A percentile compares a stretch with the other conserved stretches of the same genome.
phyloP scores from a whole-genome alignment of 306 rosid species.

The Cotoneaster glaucophyllus region DNA sequence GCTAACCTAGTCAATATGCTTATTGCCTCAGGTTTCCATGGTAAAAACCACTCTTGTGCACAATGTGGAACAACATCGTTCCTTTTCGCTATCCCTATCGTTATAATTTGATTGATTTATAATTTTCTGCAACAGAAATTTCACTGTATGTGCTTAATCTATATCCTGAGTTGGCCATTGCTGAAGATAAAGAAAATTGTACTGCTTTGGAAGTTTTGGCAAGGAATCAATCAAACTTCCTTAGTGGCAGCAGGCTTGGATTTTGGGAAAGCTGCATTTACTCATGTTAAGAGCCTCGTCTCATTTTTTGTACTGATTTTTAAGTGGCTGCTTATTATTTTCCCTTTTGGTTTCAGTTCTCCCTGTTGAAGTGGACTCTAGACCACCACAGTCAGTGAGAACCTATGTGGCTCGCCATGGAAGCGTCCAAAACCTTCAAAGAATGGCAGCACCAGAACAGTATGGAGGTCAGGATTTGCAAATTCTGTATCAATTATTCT shows the following conservation, averaged over 20 bases:
- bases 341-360: conserved; percentile 22
- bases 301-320: not conserved
- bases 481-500: not conserved
- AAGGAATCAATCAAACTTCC: conserved; percentile 28
- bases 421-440: conserved; percentile 2
- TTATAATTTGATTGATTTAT: not conserved
- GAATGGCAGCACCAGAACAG: not conserved
- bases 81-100: not conserved
- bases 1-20: conserved; percentile 9
- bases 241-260: conserved; percentile 45
- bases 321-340: not conserved
- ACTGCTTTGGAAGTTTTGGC: conserved; percentile 2
- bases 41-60: not conserved
- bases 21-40: conserved; percentile 9
- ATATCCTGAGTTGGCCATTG: conserved; percentile 3
- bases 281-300: conserved; percentile 4
- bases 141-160: not conserved
- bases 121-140: not conserved
- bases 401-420: conserved; percentile 13
- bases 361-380: conserved; percentile 25
- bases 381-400: conserved; percentile 16
- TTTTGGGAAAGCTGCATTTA: conserved; percentile 38
- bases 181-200: not conserved
- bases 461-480: not conserved
- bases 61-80: not conserved